phyloP scores from a whole-genome alignment of 352 stramenopile species.

The Phytophthora tentaculata region DNA sequence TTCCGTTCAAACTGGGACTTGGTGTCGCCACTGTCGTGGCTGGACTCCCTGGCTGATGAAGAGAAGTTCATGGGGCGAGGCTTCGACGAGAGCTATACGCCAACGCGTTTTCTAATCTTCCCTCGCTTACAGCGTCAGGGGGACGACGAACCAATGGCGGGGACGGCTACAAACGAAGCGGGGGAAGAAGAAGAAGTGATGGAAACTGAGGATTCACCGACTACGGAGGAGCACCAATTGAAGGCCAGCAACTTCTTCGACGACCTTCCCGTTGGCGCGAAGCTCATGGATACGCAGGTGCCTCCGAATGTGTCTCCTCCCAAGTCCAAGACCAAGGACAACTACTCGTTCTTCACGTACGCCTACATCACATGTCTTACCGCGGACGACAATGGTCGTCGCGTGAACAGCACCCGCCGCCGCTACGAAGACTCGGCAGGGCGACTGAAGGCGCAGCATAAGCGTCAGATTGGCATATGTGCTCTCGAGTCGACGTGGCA shows the following conservation, averaged over 20 bases:
- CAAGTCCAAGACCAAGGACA: conserved; percentile 46
- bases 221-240: conserved; percentile 12
- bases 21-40: conserved; percentile 55
- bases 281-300: conserved; percentile 55
- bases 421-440: conserved; percentile 72
- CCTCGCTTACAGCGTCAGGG: conserved; percentile 2
- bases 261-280: conserved; percentile 51
- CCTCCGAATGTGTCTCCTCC: conserved; percentile 40
- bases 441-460: conserved; percentile 68
- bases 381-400: conserved; percentile 56
- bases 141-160: conserved; percentile 33
- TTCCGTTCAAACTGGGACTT: conserved; percentile 61
- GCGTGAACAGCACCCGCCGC: conserved; percentile 62
- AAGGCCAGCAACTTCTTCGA: conserved; percentile 57
- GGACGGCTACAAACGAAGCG: no score
- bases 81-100: conserved; percentile 9
- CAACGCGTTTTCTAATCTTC: conserved; percentile 30
- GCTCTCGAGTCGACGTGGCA: conserved; percentile 63
- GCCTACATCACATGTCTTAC: conserved; percentile 71
- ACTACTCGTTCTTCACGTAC: conserved; percentile 64
- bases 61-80: conserved; percentile 53
- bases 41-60: conserved; percentile 51
- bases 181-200: conserved; percentile 23
- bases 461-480: conserved; percentile 49
- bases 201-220: conserved; percentile 23